These are phyloP conservation scores for Alternaria brassicae DNA, from an alignment of 2,329 filamentous ascomycete species.

Conservation along the genomic window DNA sequence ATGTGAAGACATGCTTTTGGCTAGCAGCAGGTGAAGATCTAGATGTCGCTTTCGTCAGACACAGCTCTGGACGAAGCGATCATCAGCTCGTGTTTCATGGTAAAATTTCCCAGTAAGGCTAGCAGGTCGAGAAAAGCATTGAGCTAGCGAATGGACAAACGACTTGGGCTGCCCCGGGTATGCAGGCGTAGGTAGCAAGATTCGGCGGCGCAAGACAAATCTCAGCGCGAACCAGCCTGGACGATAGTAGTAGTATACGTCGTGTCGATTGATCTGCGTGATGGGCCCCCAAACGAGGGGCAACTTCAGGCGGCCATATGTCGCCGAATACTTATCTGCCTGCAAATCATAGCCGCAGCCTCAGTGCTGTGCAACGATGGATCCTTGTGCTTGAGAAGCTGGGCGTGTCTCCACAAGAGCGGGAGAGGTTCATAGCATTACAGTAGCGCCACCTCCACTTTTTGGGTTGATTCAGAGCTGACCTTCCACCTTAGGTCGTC, in stretches of 20 bases:
- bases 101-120: not conserved
- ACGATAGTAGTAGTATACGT: not conserved
- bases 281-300: not conserved
- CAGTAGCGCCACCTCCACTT: conserved; percentile 7
- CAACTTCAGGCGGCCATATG: not conserved
- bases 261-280: not conserved
- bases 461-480: conserved; percentile 9
- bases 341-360: not conserved
- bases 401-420: conserved; percentile 8
- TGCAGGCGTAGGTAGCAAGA: conserved; percentile 7
- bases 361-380: not conserved
- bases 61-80: not conserved
- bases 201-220: not conserved
- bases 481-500: not conserved
- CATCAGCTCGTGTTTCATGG: not conserved
- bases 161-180: conserved; percentile 3
- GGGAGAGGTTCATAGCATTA: conserved; percentile 5
- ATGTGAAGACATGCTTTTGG: not conserved
- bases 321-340: conserved; percentile 1
- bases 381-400: not conserved
- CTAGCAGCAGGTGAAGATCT: not conserved
- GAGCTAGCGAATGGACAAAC: conserved; percentile 2
- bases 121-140: conserved; percentile 4
- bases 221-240: not conserved
- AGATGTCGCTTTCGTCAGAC: not conserved